Evolutionary conservation across 2,329 filamentous ascomycete species (phyloP).

Genomic region (Arachnopeziza araneosa): DNA sequence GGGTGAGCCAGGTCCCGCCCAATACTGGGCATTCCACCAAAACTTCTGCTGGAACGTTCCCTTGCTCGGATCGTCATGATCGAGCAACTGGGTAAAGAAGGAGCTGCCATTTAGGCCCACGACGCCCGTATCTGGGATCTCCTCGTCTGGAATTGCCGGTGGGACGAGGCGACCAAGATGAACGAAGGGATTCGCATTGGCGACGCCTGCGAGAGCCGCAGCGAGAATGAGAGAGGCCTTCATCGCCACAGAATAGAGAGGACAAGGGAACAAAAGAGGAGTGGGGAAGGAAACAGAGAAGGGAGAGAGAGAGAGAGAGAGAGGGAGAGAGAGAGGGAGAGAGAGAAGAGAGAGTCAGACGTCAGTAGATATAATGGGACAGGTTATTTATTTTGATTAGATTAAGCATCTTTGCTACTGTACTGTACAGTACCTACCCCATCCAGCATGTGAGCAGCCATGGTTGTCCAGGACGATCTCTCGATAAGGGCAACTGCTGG

Average conservation of each 20-base stretch:
- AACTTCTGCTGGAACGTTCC: constrained; percentile 51
- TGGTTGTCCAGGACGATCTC: background rate
- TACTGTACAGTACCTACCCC: no score
- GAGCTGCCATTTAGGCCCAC: constrained; percentile 14
- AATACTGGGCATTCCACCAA: constrained; percentile 46
- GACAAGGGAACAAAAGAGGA: background rate
- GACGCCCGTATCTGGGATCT: background rate
- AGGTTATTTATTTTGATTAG: background rate
- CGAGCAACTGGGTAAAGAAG: constrained; percentile 44
- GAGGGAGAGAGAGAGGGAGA: background rate
- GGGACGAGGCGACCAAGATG: constrained; percentile 20
- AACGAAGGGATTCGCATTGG: constrained; percentile 16
- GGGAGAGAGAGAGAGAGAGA: background rate
- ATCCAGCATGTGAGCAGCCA: background rate
- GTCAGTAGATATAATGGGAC: background rate
- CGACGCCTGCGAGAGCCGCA: constrained; percentile 16
- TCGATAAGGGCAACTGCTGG: background rate
- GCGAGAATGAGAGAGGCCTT: constrained; percentile 20
- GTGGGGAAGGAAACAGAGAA: background rate
- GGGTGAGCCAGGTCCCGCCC: constrained; percentile 49
- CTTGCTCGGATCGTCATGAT: constrained; percentile 50
- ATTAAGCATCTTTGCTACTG: background rate
- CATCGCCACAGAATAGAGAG: constrained; percentile 13
- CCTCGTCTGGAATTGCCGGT: constrained; percentile 5
- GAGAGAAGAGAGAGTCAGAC: background rate